Percentiles rank a stretch among this genome's conserved stretches.
Conservation (phyloP, 345 rosid species). For the Acer negundo region DNA sequence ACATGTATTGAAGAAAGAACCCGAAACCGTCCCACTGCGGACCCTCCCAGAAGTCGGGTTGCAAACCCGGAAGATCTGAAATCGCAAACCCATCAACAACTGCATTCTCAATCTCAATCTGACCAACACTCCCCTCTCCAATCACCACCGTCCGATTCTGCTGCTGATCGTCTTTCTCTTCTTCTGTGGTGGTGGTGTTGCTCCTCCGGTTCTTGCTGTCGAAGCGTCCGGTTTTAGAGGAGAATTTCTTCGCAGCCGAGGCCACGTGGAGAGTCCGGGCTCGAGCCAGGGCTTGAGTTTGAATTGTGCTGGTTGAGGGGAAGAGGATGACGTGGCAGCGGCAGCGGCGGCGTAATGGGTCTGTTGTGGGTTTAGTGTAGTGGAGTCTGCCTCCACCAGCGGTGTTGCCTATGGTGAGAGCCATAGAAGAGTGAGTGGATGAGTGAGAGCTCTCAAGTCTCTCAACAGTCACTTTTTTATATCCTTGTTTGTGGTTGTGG, state of each 20-base stretch:
- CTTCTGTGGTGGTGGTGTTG: constrained; percentile 45
- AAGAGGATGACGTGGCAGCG: constrained; percentile 25
- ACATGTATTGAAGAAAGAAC: constrained; percentile 78
- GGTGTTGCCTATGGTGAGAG: constrained; percentile 49
- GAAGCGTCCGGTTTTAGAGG: constrained; percentile 67
- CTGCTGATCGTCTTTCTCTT: constrained; percentile 16
- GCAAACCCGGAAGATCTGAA: constrained; percentile 64
- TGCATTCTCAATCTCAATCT: constrained; percentile 10
- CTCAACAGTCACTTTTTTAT: not conserved
- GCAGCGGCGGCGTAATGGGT: constrained; percentile 21
- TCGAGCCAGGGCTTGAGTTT: constrained; percentile 10
- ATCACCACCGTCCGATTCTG: constrained; percentile 28
- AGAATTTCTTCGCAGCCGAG: constrained; percentile 62
- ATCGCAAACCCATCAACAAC: constrained; percentile 38
- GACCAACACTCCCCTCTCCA: constrained; percentile 27
- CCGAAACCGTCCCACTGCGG: constrained; percentile 78
- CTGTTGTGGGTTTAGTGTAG: constrained; percentile 29
- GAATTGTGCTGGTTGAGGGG: constrained; percentile 12
- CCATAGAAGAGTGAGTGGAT: constrained; percentile 43
- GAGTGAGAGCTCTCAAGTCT: not conserved
- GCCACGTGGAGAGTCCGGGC: constrained; percentile 39
- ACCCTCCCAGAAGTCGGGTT: constrained; percentile 84
- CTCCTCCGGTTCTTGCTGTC: constrained; percentile 63
- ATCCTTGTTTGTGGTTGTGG: not conserved
- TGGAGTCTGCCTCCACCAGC: constrained; percentile 35